Percentiles rank a stretch among this genome's conserved stretches.
Conservation (phyloP, 2,329 filamentous ascomycete species). For the Exophiala alcalophila region DNA sequence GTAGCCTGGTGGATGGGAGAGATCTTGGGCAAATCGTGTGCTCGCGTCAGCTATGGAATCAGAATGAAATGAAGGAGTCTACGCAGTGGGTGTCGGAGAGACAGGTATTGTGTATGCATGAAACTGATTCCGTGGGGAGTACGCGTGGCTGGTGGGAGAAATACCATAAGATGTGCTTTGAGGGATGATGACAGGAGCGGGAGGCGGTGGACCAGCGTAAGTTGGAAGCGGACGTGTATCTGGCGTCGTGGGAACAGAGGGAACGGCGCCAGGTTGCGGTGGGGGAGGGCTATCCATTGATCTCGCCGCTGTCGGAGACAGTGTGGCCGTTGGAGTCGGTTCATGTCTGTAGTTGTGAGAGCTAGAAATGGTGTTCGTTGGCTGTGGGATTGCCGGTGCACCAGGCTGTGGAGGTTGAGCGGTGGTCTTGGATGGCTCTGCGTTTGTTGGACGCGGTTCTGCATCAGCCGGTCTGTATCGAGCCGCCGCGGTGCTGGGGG, state of each 20-base stretch:
- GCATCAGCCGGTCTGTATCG: constrained; percentile 16
- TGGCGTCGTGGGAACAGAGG: constrained; percentile 3
- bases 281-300: constrained; percentile 14
- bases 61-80: too few relatives aligned
- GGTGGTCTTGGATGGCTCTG: constrained; percentile 3
- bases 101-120: too few relatives aligned
- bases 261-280: constrained; percentile 20
- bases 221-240: constrained; percentile 4
- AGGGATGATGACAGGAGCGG: constrained; percentile 8
- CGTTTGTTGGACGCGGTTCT: constrained; percentile 12
- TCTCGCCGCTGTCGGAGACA: constrained; percentile 2
- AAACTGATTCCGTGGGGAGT: too few relatives aligned
- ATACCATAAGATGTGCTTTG: constrained; percentile 6
- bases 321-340: constrained; percentile 15
- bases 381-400: constrained; percentile 19
- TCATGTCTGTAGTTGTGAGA: constrained; percentile 18
- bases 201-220: constrained; percentile 4
- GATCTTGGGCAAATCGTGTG: too few relatives aligned
- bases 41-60: too few relatives aligned
- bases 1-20: constrained; percentile 35
- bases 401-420: constrained; percentile 18
- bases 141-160: constrained; percentile 14
- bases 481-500: constrained; percentile 23
- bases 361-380: constrained; percentile 21
- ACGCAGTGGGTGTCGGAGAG: constrained; percentile 14